Evolutionary conservation across 768 basidiomycete genomes (phyloP).

Genomic region (Macrolepiota dolichaula): DNA sequence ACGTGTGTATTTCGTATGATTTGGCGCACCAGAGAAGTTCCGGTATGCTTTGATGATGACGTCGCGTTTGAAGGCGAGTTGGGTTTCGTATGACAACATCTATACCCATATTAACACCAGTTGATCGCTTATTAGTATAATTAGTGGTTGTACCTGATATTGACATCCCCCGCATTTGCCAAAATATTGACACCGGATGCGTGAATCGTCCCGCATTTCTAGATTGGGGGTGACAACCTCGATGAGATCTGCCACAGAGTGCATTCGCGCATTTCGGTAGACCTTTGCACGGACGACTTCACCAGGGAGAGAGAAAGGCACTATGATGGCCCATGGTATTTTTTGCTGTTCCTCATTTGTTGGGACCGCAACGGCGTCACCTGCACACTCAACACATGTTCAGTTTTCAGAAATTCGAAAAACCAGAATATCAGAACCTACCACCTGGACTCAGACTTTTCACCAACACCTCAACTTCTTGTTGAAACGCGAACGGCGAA

Average conservation of each 20-base stretch:
- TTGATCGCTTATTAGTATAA: not conserved
- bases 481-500: slow-evolving; percentile 54
- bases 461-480: slow-evolving; percentile 67
- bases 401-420: not conserved
- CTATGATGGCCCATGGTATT: slow-evolving; percentile 72
- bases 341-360: slow-evolving; percentile 30
- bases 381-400: slow-evolving; percentile 30
- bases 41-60: slow-evolving; percentile 83
- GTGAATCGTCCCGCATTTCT: slow-evolving; percentile 59
- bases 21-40: slow-evolving; percentile 59
- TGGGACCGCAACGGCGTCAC: slow-evolving; percentile 62
- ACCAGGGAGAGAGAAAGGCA: slow-evolving; percentile 82
- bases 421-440: slow-evolving; percentile 23
- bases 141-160: slow-evolving; percentile 63
- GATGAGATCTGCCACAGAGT: slow-evolving; percentile 76
- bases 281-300: slow-evolving; percentile 75
- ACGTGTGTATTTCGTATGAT: not conserved
- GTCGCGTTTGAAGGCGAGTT: slow-evolving; percentile 82
- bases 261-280: slow-evolving; percentile 64
- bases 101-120: slow-evolving; percentile 23
- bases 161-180: slow-evolving; percentile 91
- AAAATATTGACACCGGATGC: slow-evolving; percentile 83
- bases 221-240: slow-evolving; percentile 60
- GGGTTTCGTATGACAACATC: slow-evolving; percentile 86
- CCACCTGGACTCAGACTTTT: slow-evolving; percentile 62